Evolutionary conservation across 129 eudicot species (phyloP), one percentile per base, ranked within the genome.

Genomic region (Flaveria linearis): DNA sequence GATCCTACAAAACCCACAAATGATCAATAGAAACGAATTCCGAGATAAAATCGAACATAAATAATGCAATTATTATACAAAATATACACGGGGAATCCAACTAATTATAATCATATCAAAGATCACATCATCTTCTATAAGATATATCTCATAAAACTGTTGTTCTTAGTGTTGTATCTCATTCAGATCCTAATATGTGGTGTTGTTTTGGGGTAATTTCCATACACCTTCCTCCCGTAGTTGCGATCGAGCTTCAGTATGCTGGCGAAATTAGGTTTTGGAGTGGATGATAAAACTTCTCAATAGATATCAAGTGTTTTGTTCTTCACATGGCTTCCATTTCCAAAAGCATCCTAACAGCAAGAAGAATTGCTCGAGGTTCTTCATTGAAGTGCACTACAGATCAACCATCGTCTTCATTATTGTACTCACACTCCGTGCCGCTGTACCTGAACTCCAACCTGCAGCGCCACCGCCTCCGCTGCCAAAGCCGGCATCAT

Each of bases 401-500:
- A 55, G 16, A 36, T 65, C 79, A 66, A 9, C 70, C 45, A 49
- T 33, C 77, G 12, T 79, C 72, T 60, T 61, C 78, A 4, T 68
- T 43, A 10, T 17, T 46, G 1, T 71, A 71, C 70, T 71, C 57
- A 15, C 60, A 66, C 80, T 74, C 80, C 14, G 41, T 9, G 45
- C 79, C 13, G 71, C 84, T 7, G 76, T 60, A 46, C 70, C 84
- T 74, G 84, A 80, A 22, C 75, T 74, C 22, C 56, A 36, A 57
- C 83, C 68, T 51, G 23, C 80, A 17, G 33, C 73, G 62, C 89
- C 25, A 69, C 81, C 64, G 9, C 85, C 78, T 8, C 72, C 78
- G 53, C 89, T 13, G 43, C 71, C 77, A 41, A 65, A 39, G 41
- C 72, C 74, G 57, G 58, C 75, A 1, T 45, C 80, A 1, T 47